Base-by-base conservation (phyloP, 2,329 filamentous ascomycete genomes). In the Fusarium siculi region DNA sequence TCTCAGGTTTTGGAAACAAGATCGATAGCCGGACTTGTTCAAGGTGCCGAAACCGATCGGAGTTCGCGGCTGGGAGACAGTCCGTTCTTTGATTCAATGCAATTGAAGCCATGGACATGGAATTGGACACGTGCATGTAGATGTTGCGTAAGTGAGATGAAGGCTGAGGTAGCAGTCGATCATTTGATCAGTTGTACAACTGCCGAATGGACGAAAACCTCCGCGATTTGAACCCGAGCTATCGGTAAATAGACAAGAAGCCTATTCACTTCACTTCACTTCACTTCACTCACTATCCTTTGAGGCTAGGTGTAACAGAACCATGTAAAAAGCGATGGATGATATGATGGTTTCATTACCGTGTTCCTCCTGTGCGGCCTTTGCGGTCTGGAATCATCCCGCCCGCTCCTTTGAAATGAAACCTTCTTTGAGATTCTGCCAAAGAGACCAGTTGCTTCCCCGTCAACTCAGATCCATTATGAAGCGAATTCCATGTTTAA, bases 21-120 rank as follows among this genome's bases (percentile, higher is more conserved):
- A 65, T 63, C 60, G 60, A 63, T 63, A 36, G 28, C 69, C 76
- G 77, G 77, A 74, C 68, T 77, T 75, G 63, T 74, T 40, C 28
- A 68, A 75, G 25, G 44, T 49, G 62, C 77, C 77, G 77, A 78
- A 72, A 50, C 77, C 76, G 74, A 75, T 67, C 72, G 73, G 71
- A 71, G 62, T 77, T 74, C 75, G 75, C 56, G 69, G 66, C 46
- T 68, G 63, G 62, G 56, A 64, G 54, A 64, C 60, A 64, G 56
- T 53, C 64, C 36, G 43, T 54, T 37, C 9, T 56, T 65, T 37
- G 34, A 25, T 59, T 44, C 36, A 49, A 54, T 54, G 18, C 40
- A 63, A 68, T 42, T 43, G n/a, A 52, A 57, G 32, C 53, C 53
- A 19, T 32, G 53, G 36, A 55, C 25, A 30, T 32, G 25, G 11